Conservation (phyloP, 2,329 filamentous ascomycete genomes). For the Trichoderma endophyticum region DNA sequence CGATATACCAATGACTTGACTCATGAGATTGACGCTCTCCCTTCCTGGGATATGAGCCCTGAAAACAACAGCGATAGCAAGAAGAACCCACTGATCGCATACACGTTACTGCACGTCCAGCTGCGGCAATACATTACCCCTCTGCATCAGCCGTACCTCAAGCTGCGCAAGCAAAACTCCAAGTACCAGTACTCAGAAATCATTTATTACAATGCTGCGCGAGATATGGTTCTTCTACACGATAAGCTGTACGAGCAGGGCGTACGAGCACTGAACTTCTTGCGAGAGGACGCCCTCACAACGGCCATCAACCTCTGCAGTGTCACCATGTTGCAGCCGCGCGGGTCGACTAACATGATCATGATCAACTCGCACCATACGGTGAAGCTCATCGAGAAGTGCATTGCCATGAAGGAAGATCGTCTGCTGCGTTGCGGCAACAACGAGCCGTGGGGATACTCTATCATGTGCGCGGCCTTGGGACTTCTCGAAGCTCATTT, state of each 20-base stretch:
- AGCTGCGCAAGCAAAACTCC: constrained; percentile 56
- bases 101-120: constrained; percentile 59
- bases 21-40: constrained; percentile 58
- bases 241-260: constrained; percentile 59
- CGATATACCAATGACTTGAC: constrained; percentile 60
- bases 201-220: constrained; percentile 60
- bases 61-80: constrained; percentile 36
- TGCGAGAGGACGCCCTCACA: constrained; percentile 58
- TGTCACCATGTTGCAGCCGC: constrained; percentile 58
- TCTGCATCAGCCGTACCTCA: constrained; percentile 58
- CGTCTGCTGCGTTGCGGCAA: constrained; percentile 59
- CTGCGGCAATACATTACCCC: constrained; percentile 61
- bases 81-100: constrained; percentile 56
- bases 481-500: constrained; percentile 59
- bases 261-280: constrained; percentile 56
- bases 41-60: constrained; percentile 49
- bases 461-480: constrained; percentile 59
- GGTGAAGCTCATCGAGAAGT: constrained; percentile 59
- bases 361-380: constrained; percentile 61
- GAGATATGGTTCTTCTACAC: constrained; percentile 60
- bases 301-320: constrained; percentile 60
- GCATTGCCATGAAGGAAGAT: constrained; percentile 59
- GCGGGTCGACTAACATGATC: constrained; percentile 58
- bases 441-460: constrained; percentile 63
- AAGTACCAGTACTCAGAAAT: constrained; percentile 62